phyloP scores from a whole-genome alignment of 805 yeast genomes.

The Blastobotrys mokoenaii region DNA sequence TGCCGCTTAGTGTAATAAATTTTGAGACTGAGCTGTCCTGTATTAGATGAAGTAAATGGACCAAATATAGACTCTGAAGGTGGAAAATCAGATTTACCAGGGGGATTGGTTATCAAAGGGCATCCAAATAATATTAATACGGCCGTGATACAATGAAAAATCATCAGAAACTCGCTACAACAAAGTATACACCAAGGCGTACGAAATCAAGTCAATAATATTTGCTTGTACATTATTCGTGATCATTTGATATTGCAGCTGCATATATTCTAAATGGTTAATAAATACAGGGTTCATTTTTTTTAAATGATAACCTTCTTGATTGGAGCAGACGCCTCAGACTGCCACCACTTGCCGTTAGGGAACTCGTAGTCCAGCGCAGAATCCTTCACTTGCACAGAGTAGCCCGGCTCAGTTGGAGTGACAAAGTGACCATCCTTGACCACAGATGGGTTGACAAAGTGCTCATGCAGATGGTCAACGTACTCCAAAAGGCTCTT shows the following conservation, averaged over 20 bases:
- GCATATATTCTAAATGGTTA: background rate
- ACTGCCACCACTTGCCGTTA: conserved; percentile 27
- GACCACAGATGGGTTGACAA: conserved; percentile 24
- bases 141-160: no score
- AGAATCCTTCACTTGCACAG: conserved; percentile 24
- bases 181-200: no score
- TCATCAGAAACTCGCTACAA: no score
- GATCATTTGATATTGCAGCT: background rate
- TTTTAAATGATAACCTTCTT: background rate
- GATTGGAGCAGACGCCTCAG: conserved; percentile 14
- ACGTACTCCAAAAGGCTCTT: conserved; percentile 27
- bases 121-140: no score
- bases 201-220: no score
- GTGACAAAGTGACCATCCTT: conserved; percentile 26
- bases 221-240: no score
- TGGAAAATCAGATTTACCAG: no score
- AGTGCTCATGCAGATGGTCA: conserved; percentile 27
- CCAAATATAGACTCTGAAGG: no score
- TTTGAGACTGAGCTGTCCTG: no score
- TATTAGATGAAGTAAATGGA: no score
- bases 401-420: conserved; percentile 28
- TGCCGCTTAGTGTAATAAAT: no score
- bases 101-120: no score
- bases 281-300: background rate
- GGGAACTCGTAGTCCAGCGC: conserved; percentile 26